Evolutionary conservation across 805 yeast species (phyloP).

Genomic region (Lipomyces yamanashiensis): DNA sequence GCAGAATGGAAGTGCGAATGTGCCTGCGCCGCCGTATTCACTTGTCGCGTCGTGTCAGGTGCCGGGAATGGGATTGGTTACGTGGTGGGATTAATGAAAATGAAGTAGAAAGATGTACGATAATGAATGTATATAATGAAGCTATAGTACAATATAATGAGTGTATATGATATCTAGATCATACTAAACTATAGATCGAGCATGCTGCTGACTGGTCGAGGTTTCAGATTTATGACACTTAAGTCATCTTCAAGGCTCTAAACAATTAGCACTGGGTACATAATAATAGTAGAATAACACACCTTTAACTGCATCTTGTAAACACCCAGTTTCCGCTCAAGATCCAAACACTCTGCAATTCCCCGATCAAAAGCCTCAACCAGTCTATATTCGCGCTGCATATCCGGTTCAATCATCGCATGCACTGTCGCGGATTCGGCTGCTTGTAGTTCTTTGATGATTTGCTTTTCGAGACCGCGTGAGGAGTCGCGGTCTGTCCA

Average conservation of each 20-base stretch:
- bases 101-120: neutral
- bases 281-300: neutral
- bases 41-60: constrained; percentile 88
- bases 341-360: constrained; percentile 57
- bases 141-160: neutral
- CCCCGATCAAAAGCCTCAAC: constrained; percentile 52
- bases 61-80: constrained; percentile 94
- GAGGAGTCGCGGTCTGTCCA: constrained; percentile 77
- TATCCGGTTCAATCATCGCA: constrained; percentile 56
- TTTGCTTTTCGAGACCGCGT: constrained; percentile 58
- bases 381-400: constrained; percentile 48
- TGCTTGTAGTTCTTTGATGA: constrained; percentile 60
- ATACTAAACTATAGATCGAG: neutral
- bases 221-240: constrained; percentile 5
- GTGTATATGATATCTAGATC: neutral
- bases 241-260: constrained; percentile 23
- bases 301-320: constrained; percentile 30
- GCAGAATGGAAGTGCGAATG: constrained; percentile 33
- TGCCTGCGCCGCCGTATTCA: constrained; percentile 76
- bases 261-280: neutral
- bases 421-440: constrained; percentile 68
- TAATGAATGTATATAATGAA: neutral
- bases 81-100: constrained; percentile 86
- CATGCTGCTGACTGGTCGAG: constrained; percentile 9
- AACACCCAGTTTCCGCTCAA: constrained; percentile 57